A percentile compares a stretch with the other conserved stretches of the same genome.
Conservation (phyloP, 2,329 filamentous ascomycete species). For the Stagonosporopsis cucurbitacearum region DNA sequence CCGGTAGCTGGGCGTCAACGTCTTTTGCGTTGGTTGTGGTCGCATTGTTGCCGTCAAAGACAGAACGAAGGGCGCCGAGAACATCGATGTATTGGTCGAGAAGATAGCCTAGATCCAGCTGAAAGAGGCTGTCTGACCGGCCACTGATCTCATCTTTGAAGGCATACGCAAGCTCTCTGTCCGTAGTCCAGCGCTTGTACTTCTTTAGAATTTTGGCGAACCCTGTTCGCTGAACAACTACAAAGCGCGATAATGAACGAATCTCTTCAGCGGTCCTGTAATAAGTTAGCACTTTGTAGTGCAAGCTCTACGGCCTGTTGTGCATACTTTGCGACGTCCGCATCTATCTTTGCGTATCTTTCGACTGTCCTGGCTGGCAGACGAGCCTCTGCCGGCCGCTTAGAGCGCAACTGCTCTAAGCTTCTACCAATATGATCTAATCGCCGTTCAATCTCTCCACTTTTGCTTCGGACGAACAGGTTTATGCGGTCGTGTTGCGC, state of each 20-base stretch:
- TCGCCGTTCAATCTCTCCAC: constrained; percentile 75
- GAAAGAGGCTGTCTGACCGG: constrained; percentile 74
- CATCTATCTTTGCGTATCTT: constrained; percentile 59
- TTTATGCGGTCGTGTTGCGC: constrained; percentile 78
- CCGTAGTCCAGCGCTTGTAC: constrained; percentile 87
- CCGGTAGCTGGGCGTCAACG: constrained; percentile 29
- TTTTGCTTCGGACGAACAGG: constrained; percentile 80
- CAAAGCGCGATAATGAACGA: constrained; percentile 72
- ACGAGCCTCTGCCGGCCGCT: constrained; percentile 25
- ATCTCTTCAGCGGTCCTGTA: constrained; percentile 72
- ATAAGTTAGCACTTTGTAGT: constrained; percentile 17
- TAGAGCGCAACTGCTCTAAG: constrained; percentile 42
- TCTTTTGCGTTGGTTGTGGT: constrained; percentile 19
- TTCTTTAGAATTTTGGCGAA: constrained; percentile 88
- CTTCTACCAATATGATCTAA: constrained; percentile 56
- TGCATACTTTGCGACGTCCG: constrained; percentile 55
- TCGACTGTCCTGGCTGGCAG: constrained; percentile 56
- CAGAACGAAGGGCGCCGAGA: constrained; percentile 53
- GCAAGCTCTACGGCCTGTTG: too few species aligned
- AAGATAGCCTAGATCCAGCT: constrained; percentile 65
- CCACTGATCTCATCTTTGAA: constrained; percentile 72
- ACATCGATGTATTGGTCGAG: constrained; percentile 58
- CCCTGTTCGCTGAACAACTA: constrained; percentile 74
- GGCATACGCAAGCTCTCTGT: constrained; percentile 66
- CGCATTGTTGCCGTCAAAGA: constrained; percentile 49